Base-by-base conservation (phyloP, 2,329 filamentous ascomycete species). In the Apiospora pterosperma region DNA sequence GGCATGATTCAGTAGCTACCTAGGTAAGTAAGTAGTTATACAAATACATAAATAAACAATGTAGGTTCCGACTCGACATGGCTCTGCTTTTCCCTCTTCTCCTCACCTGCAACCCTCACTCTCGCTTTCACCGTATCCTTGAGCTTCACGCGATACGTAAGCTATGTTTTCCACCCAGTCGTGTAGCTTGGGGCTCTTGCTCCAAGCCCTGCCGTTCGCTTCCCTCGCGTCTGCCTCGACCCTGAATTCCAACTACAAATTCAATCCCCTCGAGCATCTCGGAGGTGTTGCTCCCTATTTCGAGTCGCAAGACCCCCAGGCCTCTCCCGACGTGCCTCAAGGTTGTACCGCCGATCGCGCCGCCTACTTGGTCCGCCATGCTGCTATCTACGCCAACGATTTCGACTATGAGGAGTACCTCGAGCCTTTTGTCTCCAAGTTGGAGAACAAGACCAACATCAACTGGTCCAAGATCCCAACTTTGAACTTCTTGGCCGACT, bases 331-430 rank as follows among this genome's bases (percentile, higher is more conserved):
- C 4, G 72, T 81, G 5, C 84, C 84, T 0, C 79, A 81, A 64
- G 80, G 84, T 11, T 88, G 85, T 73, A 80, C 78, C 0, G 76
- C 82, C 1, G 80, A 78, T 0, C 79, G 81, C 34, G 84, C 84
- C 0, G 83, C 84, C 2, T 88, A 87, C 72, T 77, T 88, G 0
- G 79, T 83, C 19, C 84, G 85, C n/a, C 85, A 88, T 68, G 85
- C 85, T 0, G 85, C 85, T 39, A 87, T 88, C 64, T 87, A 86
- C 69, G 83, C 83, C 67, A 88, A 88, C 67, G 85, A 87, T 69
- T 84, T 82, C 65, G 85, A 88, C 69, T 86, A 82, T 60, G 84
- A 87, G 67, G 77, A 79, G 42, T 87, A 86, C 68, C 84, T 88
- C 25, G 80, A 84, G 70, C 84, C 85, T 0, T 86, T 87, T 59